Evolutionary conservation across 2,329 filamentous ascomycete species (phyloP).

Genomic region (Pezicula neosporulosa): DNA sequence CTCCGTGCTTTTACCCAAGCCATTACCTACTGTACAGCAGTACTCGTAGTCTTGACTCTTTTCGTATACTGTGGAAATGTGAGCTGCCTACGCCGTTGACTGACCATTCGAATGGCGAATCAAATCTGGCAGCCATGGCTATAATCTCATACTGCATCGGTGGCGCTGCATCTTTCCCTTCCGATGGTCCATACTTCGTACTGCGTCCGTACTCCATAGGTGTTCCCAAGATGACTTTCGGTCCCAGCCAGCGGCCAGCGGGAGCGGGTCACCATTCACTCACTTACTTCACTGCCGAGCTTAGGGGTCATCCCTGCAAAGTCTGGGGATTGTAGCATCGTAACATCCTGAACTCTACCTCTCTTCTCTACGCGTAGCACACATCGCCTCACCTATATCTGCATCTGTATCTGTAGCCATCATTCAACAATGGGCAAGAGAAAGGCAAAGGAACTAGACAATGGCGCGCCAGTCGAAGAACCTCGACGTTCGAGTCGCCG

Average conservation of each 20-base stretch:
- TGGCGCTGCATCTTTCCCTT: too few relatives aligned
- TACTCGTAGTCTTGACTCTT: too few relatives aligned
- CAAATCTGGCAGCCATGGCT: too few relatives aligned
- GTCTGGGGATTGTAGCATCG: not conserved
- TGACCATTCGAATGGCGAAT: too few relatives aligned
- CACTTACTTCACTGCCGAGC: not conserved
- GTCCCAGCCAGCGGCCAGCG: not conserved
- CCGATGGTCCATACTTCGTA: too few relatives aligned
- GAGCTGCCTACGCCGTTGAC: too few relatives aligned
- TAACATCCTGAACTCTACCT: not conserved
- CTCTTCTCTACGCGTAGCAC: not conserved
- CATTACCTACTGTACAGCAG: too few relatives aligned
- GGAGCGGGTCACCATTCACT: not conserved
- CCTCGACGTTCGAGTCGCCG: constrained; percentile 23
- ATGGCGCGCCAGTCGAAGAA: constrained; percentile 5
- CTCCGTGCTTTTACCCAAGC: too few relatives aligned
- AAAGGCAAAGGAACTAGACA: constrained; percentile 19
- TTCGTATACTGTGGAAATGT: too few relatives aligned
- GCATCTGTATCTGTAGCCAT: not conserved
- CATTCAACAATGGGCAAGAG: constrained; percentile 20
- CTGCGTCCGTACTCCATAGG: too few relatives aligned
- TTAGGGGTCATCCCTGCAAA: not conserved
- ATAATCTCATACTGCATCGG: too few relatives aligned
- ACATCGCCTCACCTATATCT: not conserved
- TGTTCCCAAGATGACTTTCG: too few relatives aligned